A percentile compares a stretch with the other conserved stretches of the same genome.
Conservation (phyloP, 1,284 basidiomycete genomes). For the Ceratobasidium papillatum region DNA sequence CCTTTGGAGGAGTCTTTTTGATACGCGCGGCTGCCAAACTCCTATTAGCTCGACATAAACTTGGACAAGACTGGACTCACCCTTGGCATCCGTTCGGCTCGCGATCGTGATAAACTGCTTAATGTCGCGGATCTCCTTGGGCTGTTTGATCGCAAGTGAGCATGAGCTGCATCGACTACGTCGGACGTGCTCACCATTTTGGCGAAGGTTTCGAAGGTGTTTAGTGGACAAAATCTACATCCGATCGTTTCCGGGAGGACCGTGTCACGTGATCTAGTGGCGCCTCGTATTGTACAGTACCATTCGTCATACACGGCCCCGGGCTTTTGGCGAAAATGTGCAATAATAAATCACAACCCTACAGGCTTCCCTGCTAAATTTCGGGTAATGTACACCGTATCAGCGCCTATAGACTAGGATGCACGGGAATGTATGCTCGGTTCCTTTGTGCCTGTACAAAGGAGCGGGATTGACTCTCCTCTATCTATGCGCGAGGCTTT, state of each 20-base stretch:
- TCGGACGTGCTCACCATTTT: slow-evolving; percentile 32
- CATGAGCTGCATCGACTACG: background rate
- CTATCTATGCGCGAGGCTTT: slow-evolving; percentile 29
- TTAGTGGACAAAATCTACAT: slow-evolving; percentile 6
- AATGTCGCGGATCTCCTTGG: slow-evolving; percentile 98
- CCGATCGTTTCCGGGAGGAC: background rate
- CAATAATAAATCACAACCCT: background rate
- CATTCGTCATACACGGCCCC: background rate
- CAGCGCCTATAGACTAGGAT: background rate
- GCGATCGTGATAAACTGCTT: slow-evolving; percentile 99
- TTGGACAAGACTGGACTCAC: slow-evolving; percentile 51
- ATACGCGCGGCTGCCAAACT: slow-evolving; percentile 84
- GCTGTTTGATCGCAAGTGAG: slow-evolving; percentile 60
- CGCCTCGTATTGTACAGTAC: background rate
- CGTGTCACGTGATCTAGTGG: slow-evolving; percentile 24
- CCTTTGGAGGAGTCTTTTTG: slow-evolving; percentile 85
- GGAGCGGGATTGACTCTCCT: slow-evolving; percentile 6
- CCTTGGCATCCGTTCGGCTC: slow-evolving; percentile 71
- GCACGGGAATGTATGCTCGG: background rate
- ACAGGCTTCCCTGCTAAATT: background rate
- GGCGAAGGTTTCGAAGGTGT: slow-evolving; percentile 6
- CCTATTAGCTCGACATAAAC: background rate
- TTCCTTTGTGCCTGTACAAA: slow-evolving; percentile 37
- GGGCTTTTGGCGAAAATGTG: background rate
- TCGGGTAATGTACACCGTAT: background rate